A percentile compares a stretch with the other conserved stretches of the same genome.
These are phyloP conservation scores for Pseudophaeomoniella oleicola DNA, from an alignment of 2,329 filamentous ascomycete species.

Conservation along the genomic window DNA sequence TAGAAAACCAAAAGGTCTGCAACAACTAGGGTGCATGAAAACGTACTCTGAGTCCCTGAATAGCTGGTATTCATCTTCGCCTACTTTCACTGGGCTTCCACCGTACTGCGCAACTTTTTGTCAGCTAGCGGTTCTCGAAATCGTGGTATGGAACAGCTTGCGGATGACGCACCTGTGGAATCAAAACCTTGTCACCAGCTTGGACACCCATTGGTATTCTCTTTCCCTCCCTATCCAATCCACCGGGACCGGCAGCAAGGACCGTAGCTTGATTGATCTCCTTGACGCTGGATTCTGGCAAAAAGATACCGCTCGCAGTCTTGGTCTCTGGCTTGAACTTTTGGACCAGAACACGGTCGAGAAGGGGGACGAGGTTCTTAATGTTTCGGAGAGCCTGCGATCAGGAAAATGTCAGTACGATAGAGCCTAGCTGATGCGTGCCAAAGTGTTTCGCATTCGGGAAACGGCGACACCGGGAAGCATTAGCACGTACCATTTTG, in stretches of 20 bases:
- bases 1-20: background rate
- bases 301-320: conserved; percentile 93
- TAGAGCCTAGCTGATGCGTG: no score
- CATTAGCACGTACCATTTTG: no score
- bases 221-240: conserved; percentile 76
- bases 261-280: conserved; percentile 97
- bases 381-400: conserved; percentile 69
- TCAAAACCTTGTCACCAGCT: conserved; percentile 82
- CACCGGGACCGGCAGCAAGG: conserved; percentile 83
- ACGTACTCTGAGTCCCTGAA: conserved; percentile 98
- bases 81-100: conserved; percentile 89
- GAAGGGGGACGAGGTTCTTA: conserved; percentile 83
- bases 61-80: conserved; percentile 88
- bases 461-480: no score
- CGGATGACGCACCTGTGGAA: conserved; percentile 65
- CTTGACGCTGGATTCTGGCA: conserved; percentile 92
- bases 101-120: conserved; percentile 53
- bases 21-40: no score
- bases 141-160: no score
- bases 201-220: conserved; percentile 69
- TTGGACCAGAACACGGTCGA: conserved; percentile 97
- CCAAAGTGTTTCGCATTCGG: no score
- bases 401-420: background rate
- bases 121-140: conserved; percentile 14
- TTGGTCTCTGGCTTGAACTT: conserved; percentile 94